A percentile compares a stretch with the other conserved stretches of the same genome.
Conservation (phyloP, 768 basidiomycete species). For the Clitopilus hobsonii region DNA sequence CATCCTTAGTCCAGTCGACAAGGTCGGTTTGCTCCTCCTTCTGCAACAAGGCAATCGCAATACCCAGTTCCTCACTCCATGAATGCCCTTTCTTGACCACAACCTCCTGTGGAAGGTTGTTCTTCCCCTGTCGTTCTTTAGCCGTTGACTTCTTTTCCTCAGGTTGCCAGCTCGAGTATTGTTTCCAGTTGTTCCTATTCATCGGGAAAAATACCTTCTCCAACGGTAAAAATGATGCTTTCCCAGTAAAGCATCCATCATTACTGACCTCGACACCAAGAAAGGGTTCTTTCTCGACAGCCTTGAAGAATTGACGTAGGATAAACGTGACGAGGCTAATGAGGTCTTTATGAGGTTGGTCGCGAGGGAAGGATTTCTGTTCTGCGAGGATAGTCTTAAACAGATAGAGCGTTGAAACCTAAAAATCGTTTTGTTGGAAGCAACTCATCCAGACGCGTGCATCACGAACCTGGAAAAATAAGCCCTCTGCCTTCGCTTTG, state of each 20-base stretch:
- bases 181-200: constrained; percentile 83
- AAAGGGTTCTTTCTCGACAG: constrained; percentile 77
- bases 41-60: constrained; percentile 70
- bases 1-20: constrained; percentile 80
- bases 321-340: constrained; percentile 80
- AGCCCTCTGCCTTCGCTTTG: constrained; percentile 85
- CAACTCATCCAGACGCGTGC: constrained; percentile 7
- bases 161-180: constrained; percentile 75
- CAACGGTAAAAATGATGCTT: no score
- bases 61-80: constrained; percentile 87
- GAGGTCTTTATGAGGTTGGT: constrained; percentile 80
- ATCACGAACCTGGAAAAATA: constrained; percentile 85
- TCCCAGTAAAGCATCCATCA: neutral
- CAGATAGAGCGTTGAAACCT: constrained; percentile 87
- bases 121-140: constrained; percentile 27
- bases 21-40: constrained; percentile 60
- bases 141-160: constrained; percentile 38
- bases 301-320: constrained; percentile 92
- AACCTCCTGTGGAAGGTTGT: constrained; percentile 61
- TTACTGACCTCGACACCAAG: constrained; percentile 82
- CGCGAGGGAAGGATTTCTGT: constrained; percentile 72
- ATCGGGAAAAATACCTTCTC: constrained; percentile 83
- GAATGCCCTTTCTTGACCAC: constrained; percentile 83
- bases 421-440: constrained; percentile 12
- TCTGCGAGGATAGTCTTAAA: constrained; percentile 87